These are phyloP conservation scores for Candida michaelii DNA, from an alignment of 805 yeast species.

Conservation along the genomic window DNA sequence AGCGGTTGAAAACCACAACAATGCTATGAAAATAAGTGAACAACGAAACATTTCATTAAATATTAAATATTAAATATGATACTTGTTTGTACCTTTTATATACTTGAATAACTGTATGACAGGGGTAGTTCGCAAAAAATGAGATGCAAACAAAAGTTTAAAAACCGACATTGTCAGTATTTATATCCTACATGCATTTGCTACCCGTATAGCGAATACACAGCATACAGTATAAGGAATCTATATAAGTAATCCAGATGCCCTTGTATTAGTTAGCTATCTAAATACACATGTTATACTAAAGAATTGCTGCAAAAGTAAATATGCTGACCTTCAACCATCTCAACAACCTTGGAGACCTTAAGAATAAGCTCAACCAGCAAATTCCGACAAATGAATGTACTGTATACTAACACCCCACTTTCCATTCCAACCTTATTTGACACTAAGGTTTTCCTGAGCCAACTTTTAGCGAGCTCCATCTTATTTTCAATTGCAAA, in stretches of 20 bases:
- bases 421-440: conserved; percentile 1
- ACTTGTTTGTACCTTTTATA: background rate
- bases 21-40: background rate
- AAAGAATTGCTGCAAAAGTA: background rate
- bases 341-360: background rate
- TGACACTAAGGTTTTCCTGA: conserved; percentile 2
- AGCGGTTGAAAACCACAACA: conserved; percentile 1
- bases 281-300: background rate
- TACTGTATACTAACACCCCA: background rate
- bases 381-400: background rate
- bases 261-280: background rate
- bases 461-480: background rate
- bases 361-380: background rate
- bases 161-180: conserved; percentile 1
- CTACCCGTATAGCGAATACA: background rate
- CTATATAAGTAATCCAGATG: background rate
- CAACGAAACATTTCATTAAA: conserved; percentile 1
- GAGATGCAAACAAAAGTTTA: background rate
- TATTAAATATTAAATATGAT: background rate
- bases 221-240: conserved; percentile 1
- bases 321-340: background rate
- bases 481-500: conserved; percentile 1
- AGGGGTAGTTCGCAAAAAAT: background rate
- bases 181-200: background rate
- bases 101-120: background rate